phyloP scores from a whole-genome alignment of 164 flowering plant species.

The Tinospora cordifolia region DNA sequence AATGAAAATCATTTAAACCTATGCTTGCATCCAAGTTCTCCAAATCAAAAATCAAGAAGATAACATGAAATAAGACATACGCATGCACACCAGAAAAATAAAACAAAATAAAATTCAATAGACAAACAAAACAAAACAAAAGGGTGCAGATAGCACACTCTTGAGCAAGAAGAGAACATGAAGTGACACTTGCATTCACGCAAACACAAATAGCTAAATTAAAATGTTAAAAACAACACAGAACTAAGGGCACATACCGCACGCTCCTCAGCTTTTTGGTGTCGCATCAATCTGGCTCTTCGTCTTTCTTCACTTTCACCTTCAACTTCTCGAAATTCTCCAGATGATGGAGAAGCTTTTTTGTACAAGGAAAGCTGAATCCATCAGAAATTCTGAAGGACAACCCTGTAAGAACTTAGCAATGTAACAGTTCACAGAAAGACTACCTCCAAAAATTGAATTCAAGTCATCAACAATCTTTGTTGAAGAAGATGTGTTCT shows the following conservation, averaged over 20 bases:
- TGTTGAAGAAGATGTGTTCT: conserved; percentile 69
- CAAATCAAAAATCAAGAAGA: background rate
- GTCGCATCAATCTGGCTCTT: conserved; percentile 51
- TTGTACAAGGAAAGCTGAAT: conserved; percentile 12
- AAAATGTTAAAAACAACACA: background rate
- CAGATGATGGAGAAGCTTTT: conserved; percentile 35
- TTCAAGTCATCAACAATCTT: conserved; percentile 78
- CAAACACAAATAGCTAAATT: too few species aligned
- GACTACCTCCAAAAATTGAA: conserved; percentile 83
- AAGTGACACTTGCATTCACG: background rate
- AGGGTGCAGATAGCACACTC: too few species aligned
- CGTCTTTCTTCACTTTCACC: conserved; percentile 80
- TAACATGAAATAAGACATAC: background rate
- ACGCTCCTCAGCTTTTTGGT: conserved; percentile 49
- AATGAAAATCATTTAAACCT: background rate
- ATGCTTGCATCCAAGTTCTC: background rate
- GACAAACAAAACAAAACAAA: too few species aligned
- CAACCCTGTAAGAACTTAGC: background rate
- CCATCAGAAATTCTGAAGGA: conserved; percentile 10
- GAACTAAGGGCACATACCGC: conserved; percentile 33
- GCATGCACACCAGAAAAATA: background rate
- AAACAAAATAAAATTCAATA: background rate
- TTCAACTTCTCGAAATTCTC: conserved; percentile 57
- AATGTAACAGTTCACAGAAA: background rate
- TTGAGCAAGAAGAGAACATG: too few species aligned